Evolutionary conservation across 2,329 filamentous ascomycete genomes (phyloP), one percentile per base, ranked within the genome.

Genomic region (Monilinia fructicola): DNA sequence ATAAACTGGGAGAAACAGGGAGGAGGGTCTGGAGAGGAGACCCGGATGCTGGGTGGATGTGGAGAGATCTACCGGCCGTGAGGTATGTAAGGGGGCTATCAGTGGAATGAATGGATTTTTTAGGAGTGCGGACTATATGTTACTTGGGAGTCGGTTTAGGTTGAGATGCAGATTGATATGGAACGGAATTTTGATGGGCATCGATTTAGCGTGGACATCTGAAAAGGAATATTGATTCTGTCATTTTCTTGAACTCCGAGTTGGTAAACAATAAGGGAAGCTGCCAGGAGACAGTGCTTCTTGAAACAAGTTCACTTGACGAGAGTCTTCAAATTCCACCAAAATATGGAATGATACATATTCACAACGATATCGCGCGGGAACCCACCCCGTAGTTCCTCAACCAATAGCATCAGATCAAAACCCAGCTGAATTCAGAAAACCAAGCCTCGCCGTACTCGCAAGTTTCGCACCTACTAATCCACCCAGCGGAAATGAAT

Each of bases 81-180:
- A 59, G 42, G 46, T 59, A 60, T 60, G 35, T 65, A 46, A 65
- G 54, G 46, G 46, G 10, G 10, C 18, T 60, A n/a, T 14, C 6
- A 12, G 21, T 10, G 42, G 28, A 38, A 46, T 48, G 35, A 28
- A 23, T 23, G 12, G 4, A 5, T 35, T 18, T 2, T 6, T 38
- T 35, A 23, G n/a, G 54, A 14, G 42, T 10, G 9, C 4, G 9
- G 1, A 35, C 10, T 35, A 11, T 35, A 4, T 48, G 18, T 23
- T 14, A 4, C 56, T 48, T 21, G 21, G 11, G 48, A 18, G 23
- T 6, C 23, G 9, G 2, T 21, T 31, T 23, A 21, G 26, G 21
- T 2, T 10, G 21, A 46, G 26, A 60, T 35, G 3, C 4, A 4
- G 10, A 2, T 9, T 18, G 9, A 9, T 12, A 14, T 6, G 21